Conservation (phyloP, 1,284 basidiomycete species). For the Cerrena zonata region DNA sequence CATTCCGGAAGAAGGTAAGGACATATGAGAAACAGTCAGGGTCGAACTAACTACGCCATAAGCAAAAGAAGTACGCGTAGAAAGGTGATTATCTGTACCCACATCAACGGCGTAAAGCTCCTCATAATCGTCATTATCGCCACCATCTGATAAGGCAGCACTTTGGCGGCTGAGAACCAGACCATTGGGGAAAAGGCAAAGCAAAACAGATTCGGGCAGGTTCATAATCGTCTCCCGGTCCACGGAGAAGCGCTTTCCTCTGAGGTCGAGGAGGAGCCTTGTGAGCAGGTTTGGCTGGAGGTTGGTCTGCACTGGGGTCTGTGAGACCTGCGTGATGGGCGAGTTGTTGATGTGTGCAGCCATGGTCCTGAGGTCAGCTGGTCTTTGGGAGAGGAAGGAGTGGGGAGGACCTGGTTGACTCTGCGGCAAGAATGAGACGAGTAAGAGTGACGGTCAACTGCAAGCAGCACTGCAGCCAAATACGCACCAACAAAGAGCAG, state of each 20-base stretch:
- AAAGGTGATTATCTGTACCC: constrained; percentile 34
- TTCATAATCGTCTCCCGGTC: constrained; percentile 99
- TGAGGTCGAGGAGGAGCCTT: constrained; percentile 85
- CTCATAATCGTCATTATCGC: constrained; percentile 82
- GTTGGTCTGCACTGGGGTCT: constrained; percentile 63
- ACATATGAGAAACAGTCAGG: constrained; percentile 93
- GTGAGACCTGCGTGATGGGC: constrained; percentile 85
- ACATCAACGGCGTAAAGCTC: constrained; percentile 95
- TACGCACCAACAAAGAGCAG: too few relatives aligned
- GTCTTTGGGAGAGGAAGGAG: neutral
- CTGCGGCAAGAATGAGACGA: too few relatives aligned
- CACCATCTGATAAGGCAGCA: constrained; percentile 64
- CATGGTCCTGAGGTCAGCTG: constrained; percentile 30
- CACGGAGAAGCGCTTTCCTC: constrained; percentile 87
- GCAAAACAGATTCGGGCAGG: constrained; percentile 90
- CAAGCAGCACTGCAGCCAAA: neutral
- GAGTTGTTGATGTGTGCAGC: constrained; percentile 53
- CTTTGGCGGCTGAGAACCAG: constrained; percentile 88
- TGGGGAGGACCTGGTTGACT: neutral
- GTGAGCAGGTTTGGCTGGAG: constrained; percentile 80
- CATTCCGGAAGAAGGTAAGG: constrained; percentile 82
- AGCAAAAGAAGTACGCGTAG: constrained; percentile 10
- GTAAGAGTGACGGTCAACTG: neutral
- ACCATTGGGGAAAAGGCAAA: constrained; percentile 97
- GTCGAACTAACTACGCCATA: constrained; percentile 69